Evolutionary conservation across 2,329 filamentous ascomycete species (phyloP).

Genomic region (Mycogone perniciosa): DNA sequence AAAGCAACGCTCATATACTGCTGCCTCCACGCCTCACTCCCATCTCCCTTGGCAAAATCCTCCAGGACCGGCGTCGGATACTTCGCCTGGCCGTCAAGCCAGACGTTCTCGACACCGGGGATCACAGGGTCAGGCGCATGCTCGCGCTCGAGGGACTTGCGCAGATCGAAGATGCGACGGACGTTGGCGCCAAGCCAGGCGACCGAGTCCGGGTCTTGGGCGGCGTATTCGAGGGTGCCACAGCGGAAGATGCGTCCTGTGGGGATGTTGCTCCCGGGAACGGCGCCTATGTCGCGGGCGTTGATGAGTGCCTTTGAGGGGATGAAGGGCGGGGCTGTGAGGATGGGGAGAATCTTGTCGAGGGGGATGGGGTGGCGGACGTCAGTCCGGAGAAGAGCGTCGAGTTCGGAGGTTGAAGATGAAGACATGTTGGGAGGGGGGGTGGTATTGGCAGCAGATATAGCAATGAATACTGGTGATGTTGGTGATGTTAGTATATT

Average conservation of each 20-base stretch:
- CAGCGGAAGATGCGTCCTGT: constrained; percentile 40
- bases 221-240: constrained; percentile 34
- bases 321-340: constrained; percentile 42
- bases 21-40: constrained; percentile 36
- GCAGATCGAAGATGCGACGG: constrained; percentile 45
- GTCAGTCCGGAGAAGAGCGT: constrained; percentile 37
- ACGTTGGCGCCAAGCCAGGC: constrained; percentile 34
- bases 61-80: constrained; percentile 32
- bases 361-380: constrained; percentile 33
- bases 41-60: constrained; percentile 39
- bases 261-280: constrained; percentile 36
- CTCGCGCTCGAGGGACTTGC: constrained; percentile 38
- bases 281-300: constrained; percentile 43
- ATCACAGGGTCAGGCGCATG: constrained; percentile 38
- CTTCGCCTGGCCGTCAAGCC: constrained; percentile 29
- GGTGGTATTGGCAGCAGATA: neutral
- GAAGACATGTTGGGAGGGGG: constrained; percentile 17
- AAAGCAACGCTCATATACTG: constrained; percentile 44
- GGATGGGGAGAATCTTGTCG: constrained; percentile 28
- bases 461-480: neutral
- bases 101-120: constrained; percentile 40
- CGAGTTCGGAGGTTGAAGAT: constrained; percentile 21
- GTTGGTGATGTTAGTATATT: neutral
- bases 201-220: constrained; percentile 23
- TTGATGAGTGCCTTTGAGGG: constrained; percentile 43